phyloP scores from a whole-genome alignment of 2,329 filamentous ascomycete genomes.

The Aspergillus pseudonomiae region DNA sequence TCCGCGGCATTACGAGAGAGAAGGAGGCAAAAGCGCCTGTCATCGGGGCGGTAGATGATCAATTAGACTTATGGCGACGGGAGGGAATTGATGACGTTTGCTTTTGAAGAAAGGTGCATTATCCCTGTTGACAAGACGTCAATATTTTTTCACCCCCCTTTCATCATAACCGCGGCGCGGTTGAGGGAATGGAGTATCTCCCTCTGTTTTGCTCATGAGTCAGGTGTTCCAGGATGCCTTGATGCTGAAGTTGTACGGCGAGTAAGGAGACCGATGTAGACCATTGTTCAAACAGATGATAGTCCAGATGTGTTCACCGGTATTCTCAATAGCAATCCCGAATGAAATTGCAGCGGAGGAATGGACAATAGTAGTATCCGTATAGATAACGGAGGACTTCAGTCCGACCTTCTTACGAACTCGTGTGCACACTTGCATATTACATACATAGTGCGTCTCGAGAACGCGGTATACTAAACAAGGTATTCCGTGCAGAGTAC shows the following conservation, averaged over 20 bases:
- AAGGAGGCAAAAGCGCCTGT: constrained; percentile 6
- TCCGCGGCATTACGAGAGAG: constrained; percentile 15
- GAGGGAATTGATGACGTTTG: constrained; percentile 2
- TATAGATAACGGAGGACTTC: constrained; percentile 3
- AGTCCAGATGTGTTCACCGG: background rate
- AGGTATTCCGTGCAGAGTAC: background rate
- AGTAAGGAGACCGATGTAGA: constrained; percentile 1
- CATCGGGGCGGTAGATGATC: constrained; percentile 1
- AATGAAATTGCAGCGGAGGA: background rate
- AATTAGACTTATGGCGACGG: background rate
- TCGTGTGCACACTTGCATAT: background rate
- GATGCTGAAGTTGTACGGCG: background rate
- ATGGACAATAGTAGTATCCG: background rate
- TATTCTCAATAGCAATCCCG: background rate
- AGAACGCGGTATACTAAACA: background rate
- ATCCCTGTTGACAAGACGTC: background rate
- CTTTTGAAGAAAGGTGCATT: background rate
- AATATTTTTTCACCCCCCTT: background rate
- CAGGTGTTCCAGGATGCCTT: background rate
- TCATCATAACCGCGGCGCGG: constrained; percentile 1
- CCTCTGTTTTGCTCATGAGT: background rate
- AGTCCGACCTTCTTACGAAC: background rate
- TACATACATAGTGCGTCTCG: background rate
- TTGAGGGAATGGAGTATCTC: background rate
- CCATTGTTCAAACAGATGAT: background rate